Percentiles rank a stretch among this genome's conserved stretches.
Evolutionary conservation across 495 filamentous ascomycete species (phyloP).

Genomic region (Extremus antarcticus): DNA sequence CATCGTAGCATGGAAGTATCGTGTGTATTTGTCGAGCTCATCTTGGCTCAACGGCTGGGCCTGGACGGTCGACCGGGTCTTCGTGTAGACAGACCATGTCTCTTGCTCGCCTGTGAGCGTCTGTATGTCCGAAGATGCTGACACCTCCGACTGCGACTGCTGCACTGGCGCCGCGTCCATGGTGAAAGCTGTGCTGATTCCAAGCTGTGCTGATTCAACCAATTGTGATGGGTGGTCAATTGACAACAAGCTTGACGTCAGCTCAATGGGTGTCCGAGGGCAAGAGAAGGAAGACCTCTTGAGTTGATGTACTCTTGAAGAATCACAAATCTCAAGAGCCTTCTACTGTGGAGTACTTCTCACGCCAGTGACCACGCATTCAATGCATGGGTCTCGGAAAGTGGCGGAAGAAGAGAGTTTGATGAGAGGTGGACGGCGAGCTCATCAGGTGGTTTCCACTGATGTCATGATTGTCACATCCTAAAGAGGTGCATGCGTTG

Average conservation of each 20-base stretch:
- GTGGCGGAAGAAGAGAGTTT: no score
- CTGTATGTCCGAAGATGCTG: background rate
- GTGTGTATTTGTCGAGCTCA: conserved; percentile 52
- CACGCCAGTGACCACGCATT: no score
- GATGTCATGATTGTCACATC: no score
- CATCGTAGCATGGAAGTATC: conserved; percentile 59
- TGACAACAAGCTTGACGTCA: no score
- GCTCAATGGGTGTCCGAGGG: background rate
- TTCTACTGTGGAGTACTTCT: no score
- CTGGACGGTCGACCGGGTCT: conserved; percentile 52
- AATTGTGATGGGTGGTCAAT: no score
- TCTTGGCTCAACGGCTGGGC: conserved; percentile 47
- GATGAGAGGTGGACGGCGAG: no score
- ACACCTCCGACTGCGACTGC: background rate
- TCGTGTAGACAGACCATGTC: conserved; percentile 18
- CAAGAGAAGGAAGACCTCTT: background rate
- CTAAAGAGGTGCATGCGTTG: no score
- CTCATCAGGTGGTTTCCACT: no score
- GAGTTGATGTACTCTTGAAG: background rate
- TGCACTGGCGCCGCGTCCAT: background rate
- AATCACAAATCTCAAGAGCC: no score
- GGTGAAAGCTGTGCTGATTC: background rate
- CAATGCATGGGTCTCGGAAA: no score
- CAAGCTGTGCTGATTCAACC: no score
- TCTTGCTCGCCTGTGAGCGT: conserved; percentile 11